Conservation (phyloP, 73 alveolate genomes). For the Tetrahymena borealis region DNA sequence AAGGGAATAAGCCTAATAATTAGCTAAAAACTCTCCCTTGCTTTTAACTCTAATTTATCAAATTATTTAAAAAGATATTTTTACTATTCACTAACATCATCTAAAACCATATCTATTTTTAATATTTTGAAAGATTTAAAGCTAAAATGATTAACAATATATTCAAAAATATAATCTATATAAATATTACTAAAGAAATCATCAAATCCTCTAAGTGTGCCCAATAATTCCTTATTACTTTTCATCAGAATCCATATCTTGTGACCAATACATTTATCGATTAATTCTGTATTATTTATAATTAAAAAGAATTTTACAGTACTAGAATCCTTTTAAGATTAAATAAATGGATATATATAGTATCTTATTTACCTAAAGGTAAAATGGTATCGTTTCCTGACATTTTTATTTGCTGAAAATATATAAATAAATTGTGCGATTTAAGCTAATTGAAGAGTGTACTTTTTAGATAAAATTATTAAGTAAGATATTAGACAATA, state of each 20-base stretch:
- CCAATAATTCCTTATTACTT: constrained; percentile 50
- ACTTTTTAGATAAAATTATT: neutral
- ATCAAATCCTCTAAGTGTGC: constrained; percentile 66
- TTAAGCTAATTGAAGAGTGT: neutral
- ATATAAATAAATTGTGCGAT: too few relatives aligned
- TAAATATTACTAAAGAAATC: constrained; percentile 26
- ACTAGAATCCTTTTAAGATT: too few relatives aligned
- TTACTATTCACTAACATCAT: constrained; percentile 52
- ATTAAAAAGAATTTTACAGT: too few relatives aligned
- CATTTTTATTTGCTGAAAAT: neutral
- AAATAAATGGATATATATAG: neutral
- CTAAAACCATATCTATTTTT: constrained; percentile 53
- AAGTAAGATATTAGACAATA: neutral
- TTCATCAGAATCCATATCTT: constrained; percentile 57
- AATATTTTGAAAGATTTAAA: neutral
- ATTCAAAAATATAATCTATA: neutral
- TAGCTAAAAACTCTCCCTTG: too few relatives aligned
- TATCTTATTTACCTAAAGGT: neutral
- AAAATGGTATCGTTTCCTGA: neutral
- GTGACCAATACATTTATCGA: constrained; percentile 55
- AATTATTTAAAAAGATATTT: too few relatives aligned
- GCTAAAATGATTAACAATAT: neutral
- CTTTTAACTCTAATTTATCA: too few relatives aligned
- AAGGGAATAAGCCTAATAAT: too few relatives aligned
- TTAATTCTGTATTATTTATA: constrained; percentile 36